A percentile compares a stretch with the other conserved stretches of the same genome.
phyloP scores from a whole-genome alignment of 352 stramenopile genomes.

The Globisporangium echinulatum region DNA sequence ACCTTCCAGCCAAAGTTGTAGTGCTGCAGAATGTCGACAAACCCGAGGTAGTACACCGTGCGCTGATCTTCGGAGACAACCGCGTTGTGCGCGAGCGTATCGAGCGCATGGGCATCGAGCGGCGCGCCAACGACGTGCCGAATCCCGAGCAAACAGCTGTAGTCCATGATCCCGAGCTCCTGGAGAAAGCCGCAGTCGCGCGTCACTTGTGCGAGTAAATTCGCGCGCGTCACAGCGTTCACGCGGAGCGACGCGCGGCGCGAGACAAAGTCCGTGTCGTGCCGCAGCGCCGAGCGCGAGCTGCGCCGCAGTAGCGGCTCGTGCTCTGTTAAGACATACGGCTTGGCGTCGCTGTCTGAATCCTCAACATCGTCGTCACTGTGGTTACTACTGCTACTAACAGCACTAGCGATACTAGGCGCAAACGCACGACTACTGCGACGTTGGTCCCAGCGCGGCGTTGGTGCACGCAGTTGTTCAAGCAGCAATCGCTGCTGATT shows the following conservation, averaged over 20 bases:
- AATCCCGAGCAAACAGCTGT: constrained; percentile 78
- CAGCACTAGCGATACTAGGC: neutral
- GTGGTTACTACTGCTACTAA: constrained; percentile 18
- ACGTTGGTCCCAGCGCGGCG: constrained; percentile 28
- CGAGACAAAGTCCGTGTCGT: constrained; percentile 78
- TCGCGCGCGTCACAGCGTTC: constrained; percentile 62
- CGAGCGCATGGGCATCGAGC: constrained; percentile 40
- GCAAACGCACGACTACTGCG: neutral
- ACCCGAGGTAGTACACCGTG: constrained; percentile 79
- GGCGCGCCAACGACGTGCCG: constrained; percentile 37
- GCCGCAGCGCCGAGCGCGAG: constrained; percentile 54
- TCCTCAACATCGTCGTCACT: constrained; percentile 13
- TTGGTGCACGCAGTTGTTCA: constrained; percentile 22
- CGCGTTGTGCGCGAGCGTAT: constrained; percentile 64
- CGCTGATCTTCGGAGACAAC: constrained; percentile 68
- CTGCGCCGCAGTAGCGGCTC: constrained; percentile 44
- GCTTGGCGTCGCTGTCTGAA: constrained; percentile 16
- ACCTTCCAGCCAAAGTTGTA: constrained; percentile 85
- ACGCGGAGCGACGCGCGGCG: constrained; percentile 59
- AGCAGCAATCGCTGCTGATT: constrained; percentile 28
- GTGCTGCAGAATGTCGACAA: constrained; percentile 82
- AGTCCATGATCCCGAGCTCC: constrained; percentile 85
- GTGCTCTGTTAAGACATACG: constrained; percentile 15
- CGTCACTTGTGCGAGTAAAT: constrained; percentile 74
- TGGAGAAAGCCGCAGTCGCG: constrained; percentile 82